A percentile compares a stretch with the other conserved stretches of the same genome.
These are phyloP conservation scores for Colletotrichum abscissum DNA, from an alignment of 2,329 filamentous ascomycete species.

Conservation along the genomic window DNA sequence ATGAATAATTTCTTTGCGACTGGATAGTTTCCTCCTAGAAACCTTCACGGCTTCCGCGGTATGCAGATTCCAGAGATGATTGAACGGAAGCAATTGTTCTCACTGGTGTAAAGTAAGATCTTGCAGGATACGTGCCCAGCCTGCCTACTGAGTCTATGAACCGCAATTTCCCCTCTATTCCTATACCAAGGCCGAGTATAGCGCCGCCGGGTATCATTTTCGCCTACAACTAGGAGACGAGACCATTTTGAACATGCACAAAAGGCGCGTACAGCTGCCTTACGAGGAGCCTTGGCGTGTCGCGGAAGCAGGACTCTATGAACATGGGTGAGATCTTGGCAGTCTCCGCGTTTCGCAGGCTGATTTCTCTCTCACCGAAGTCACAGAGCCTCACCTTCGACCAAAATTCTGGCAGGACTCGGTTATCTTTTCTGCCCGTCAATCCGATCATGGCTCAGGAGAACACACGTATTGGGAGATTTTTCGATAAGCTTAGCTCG, in stretches of 20 bases:
- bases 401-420: not conserved
- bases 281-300: not conserved
- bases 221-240: no score
- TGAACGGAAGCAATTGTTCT: no score
- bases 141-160: no score
- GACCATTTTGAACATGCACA: no score
- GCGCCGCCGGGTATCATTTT: not conserved
- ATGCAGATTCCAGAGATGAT: no score
- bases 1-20: no score
- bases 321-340: not conserved
- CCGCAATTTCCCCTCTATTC: not conserved
- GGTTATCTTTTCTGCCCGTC: not conserved
- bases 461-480: not conserved
- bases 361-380: not conserved
- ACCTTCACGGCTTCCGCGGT: not conserved
- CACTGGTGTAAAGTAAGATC: no score
- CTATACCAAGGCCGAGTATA: not conserved
- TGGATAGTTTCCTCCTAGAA: fast-evolving
- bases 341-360: not conserved
- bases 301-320: not conserved
- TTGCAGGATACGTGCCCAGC: no score
- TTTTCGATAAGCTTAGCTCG: not conserved
- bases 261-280: not conserved
- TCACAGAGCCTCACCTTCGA: not conserved
- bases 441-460: not conserved